Evolutionary conservation across 2,329 filamentous ascomycete genomes (phyloP).

Genomic region (Paecilomyces variotii): DNA sequence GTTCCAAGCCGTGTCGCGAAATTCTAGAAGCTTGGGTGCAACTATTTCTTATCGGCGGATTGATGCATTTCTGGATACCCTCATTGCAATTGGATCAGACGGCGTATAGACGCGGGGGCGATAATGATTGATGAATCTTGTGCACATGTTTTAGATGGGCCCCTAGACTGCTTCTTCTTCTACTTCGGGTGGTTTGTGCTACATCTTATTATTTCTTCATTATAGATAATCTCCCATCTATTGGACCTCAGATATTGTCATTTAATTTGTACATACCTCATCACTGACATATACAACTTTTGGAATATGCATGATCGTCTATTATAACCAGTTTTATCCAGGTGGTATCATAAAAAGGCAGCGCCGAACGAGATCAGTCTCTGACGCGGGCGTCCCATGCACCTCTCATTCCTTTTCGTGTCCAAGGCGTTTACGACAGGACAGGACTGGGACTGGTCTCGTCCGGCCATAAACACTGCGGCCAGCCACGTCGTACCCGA

Average conservation of each 20-base stretch:
- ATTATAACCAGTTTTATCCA: background rate
- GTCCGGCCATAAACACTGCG: no score
- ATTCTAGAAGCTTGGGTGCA: constrained; percentile 1
- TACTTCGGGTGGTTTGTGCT: background rate
- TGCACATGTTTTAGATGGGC: background rate
- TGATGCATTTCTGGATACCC: background rate
- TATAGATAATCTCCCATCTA: background rate
- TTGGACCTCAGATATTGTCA: background rate
- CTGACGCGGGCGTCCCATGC: background rate
- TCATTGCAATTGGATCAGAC: background rate
- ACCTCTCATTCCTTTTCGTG: background rate
- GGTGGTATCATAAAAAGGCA: background rate
- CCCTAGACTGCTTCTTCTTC: background rate
- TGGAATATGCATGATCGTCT: background rate
- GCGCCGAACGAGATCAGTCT: background rate
- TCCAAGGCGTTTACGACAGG: background rate
- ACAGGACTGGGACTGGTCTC: no score
- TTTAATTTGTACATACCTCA: background rate
- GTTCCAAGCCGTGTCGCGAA: constrained; percentile 19
- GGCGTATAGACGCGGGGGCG: background rate
- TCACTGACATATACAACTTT: background rate
- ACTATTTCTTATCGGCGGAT: constrained; percentile 1
- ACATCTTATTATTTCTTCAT: background rate
- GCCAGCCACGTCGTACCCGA: no score
- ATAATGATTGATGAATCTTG: background rate